phyloP scores from a whole-genome alignment of 1,284 basidiomycete species.

The Testicularia cyperi region DNA sequence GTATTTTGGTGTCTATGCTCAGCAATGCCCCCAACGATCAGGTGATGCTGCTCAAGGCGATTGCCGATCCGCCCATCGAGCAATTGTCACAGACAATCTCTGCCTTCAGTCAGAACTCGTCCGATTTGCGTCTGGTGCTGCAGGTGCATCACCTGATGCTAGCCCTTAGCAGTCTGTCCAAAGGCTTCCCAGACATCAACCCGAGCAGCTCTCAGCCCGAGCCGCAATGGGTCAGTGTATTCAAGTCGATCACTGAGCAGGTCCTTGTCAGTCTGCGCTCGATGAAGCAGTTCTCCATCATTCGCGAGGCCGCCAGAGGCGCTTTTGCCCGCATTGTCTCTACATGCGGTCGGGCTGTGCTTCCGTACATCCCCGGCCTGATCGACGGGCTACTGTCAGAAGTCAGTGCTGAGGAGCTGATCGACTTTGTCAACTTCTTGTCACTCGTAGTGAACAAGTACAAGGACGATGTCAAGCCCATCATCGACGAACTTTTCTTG shows the following conservation, averaged over 20 bases:
- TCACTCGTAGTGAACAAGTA: conserved; percentile 86
- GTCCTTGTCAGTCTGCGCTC: conserved; percentile 83
- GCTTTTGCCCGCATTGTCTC: conserved; percentile 89
- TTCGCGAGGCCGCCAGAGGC: conserved; percentile 82
- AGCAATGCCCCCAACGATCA: conserved; percentile 72
- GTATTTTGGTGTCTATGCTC: conserved; percentile 77
- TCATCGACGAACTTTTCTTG: conserved; percentile 85
- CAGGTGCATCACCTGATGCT: conserved; percentile 94
- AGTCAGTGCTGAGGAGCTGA: conserved; percentile 86
- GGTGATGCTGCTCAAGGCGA: conserved; percentile 67
- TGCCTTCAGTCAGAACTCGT: conserved; percentile 52
- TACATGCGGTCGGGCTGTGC: conserved; percentile 78
- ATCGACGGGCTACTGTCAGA: conserved; percentile 86
- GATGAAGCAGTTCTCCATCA: conserved; percentile 82
- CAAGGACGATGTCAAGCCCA: conserved; percentile 79
- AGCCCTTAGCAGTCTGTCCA: conserved; percentile 90
- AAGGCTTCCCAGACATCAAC: conserved; percentile 78
- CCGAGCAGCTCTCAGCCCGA: conserved; percentile 64
- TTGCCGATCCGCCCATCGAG: conserved; percentile 78
- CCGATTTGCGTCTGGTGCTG: conserved; percentile 74
- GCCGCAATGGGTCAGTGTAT: conserved; percentile 76
- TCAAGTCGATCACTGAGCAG: conserved; percentile 83
- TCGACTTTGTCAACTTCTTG: conserved; percentile 94
- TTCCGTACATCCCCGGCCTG: conserved; percentile 74
- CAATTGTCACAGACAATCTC: conserved; percentile 74